Conservation (phyloP, 306 rosid species). For the Pachyrhizus erosus region DNA sequence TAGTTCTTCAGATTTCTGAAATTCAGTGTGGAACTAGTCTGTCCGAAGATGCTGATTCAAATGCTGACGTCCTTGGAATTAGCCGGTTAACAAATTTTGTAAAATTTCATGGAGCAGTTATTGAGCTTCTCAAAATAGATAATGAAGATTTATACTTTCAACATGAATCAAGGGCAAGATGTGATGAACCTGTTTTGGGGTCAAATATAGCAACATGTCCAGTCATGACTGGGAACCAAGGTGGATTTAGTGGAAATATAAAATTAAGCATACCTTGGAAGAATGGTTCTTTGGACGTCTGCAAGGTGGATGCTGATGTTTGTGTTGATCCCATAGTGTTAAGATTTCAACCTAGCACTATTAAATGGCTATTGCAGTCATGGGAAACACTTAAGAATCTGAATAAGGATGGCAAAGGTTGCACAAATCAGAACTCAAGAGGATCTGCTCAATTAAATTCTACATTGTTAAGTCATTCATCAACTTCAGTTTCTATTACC, state of each 20-base stretch:
- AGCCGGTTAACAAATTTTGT: constrained; percentile 79
- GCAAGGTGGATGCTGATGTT: constrained; percentile 85
- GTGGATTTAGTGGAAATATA: constrained; percentile 89
- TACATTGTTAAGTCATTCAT: constrained; percentile 46
- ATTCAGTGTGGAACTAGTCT: constrained; percentile 87
- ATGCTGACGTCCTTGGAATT: constrained; percentile 75
- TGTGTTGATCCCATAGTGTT: constrained; percentile 74
- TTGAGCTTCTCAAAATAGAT: constrained; percentile 79
- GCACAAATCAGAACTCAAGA: constrained; percentile 41
- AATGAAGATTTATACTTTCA: constrained; percentile 47
- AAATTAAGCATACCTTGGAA: constrained; percentile 91
- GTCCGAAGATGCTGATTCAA: constrained; percentile 69
- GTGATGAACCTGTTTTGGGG: constrained; percentile 51
- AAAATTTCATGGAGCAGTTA: constrained; percentile 77
- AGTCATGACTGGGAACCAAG: constrained; percentile 70
- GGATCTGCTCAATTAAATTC: constrained; percentile 55
- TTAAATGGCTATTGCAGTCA: constrained; percentile 66
- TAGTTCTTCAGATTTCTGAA: constrained; percentile 83
- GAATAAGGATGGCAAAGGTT: constrained; percentile 52
- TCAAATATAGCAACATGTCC: constrained; percentile 60
- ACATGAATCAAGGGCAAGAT: constrained; percentile 42
- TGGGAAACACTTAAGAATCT: constrained; percentile 67
- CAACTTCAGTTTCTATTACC: constrained; percentile 49
- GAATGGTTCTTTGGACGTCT: constrained; percentile 88
- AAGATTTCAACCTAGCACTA: constrained; percentile 80